Evolutionary conservation across 2,329 filamentous ascomycete genomes (phyloP), one percentile per base, ranked within the genome.

Genomic region (Pseudocercospora fijiensis): DNA sequence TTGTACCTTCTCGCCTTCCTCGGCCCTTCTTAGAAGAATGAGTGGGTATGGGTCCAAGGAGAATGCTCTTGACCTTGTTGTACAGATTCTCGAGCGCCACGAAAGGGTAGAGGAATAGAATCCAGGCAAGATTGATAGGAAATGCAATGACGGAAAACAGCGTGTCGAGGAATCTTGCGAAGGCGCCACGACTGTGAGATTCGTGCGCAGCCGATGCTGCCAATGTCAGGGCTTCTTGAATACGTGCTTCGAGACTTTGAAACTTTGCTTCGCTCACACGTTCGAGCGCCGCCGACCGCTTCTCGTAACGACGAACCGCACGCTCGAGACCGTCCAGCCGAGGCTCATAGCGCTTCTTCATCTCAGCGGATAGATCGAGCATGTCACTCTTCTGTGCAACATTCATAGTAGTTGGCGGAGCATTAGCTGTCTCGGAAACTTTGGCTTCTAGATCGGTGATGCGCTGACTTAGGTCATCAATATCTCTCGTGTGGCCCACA

Each of bases 251-350:
- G 4, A 96, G 81, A 20, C 87, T 84, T 45, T 86, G 84, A 63
- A 97, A 85, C 24, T 90, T 86, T 8, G 87, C 85, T 68, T 96
- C 92, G 2, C 88, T 91, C 72, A 94, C 89, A 60, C 89, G 83
- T 9, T 90, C 85, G 27, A 92, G 84, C 7, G 93, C 81, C 0
- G 89, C 89, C 4, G 90, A 87, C 71, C 92, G 90, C 79, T 96
- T 97, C 79, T 98, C 94, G 72, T 96, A 96, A 37, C 92, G 87
- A 20, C 94, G 86, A 51, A 98, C 90, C 3, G 94, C 93, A 55
- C 94, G 88, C 71, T 92, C 95, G 30, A 98, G 81, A 0, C 92
- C 91, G 71, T 97, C 93, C 5, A 98, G 83, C 64, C 97, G 92
- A 0, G 91, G 89, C 53, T 90, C 86, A 4, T 97, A 77, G 30